phyloP scores from a whole-genome alignment of 2,329 filamentous ascomycete species.

The Pyricularia sp. region DNA sequence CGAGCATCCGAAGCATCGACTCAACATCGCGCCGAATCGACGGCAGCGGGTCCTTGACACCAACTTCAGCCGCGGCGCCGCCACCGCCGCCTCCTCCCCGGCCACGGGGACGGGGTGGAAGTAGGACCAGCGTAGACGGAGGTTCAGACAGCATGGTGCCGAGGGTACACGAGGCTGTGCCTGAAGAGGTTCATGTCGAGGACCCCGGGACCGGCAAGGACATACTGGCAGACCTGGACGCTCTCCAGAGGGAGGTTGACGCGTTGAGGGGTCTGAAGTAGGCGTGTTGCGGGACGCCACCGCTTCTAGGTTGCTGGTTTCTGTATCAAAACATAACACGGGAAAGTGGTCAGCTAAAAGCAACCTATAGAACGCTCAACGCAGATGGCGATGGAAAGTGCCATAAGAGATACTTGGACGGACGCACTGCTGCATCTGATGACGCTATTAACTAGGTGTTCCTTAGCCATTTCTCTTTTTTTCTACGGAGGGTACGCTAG shows the following conservation, averaged over 20 bases:
- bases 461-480: background rate
- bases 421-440: background rate
- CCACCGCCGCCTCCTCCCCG: constrained; percentile 39
- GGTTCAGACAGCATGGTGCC: constrained; percentile 6
- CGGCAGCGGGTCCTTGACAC: background rate
- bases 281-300: background rate
- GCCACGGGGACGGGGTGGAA: constrained; percentile 35
- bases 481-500: background rate
- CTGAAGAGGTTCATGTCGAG: constrained; percentile 22
- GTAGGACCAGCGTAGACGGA: constrained; percentile 31
- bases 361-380: background rate
- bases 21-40: constrained; percentile 15
- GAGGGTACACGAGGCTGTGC: constrained; percentile 12
- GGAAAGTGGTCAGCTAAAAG: no score
- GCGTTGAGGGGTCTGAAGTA: constrained; percentile 36
- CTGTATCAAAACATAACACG: background rate
- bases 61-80: constrained; percentile 5
- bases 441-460: background rate
- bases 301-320: background rate
- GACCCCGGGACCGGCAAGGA: constrained; percentile 31
- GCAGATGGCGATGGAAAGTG: background rate
- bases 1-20: constrained; percentile 32
- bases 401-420: background rate
- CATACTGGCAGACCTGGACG: constrained; percentile 64
- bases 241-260: constrained; percentile 68